Percentiles rank a stretch among this genome's conserved stretches.
These are phyloP conservation scores for Eudorina sp. DNA, from an alignment of 139 green algal genomes.

Conservation along the genomic window DNA sequence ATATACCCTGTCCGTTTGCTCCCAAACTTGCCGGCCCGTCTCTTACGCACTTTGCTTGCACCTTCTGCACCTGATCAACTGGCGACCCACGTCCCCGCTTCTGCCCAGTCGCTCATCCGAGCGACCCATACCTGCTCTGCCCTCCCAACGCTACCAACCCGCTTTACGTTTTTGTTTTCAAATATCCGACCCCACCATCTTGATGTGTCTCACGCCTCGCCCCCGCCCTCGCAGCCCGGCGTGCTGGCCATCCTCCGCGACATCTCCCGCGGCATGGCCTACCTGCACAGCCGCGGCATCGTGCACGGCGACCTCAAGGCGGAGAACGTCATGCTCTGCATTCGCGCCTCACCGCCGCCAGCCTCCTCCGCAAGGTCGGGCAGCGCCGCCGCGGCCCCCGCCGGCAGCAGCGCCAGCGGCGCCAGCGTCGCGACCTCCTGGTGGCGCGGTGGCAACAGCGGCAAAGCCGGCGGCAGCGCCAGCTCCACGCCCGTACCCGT, in stretches of 20 bases:
- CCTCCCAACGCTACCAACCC: no score
- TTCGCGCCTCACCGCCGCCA: neutral
- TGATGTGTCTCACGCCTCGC: neutral
- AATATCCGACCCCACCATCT: no score
- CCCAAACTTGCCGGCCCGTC: no score
- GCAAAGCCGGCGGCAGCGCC: neutral
- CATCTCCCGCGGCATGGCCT: conserved; percentile 66
- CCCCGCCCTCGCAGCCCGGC: conserved; percentile 2
- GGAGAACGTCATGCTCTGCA: conserved; percentile 80
- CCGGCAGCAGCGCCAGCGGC: neutral
- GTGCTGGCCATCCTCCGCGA: conserved; percentile 26
- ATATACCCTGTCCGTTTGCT: no score
- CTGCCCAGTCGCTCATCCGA: no score
- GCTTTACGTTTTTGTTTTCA: no score
- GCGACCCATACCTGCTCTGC: no score
- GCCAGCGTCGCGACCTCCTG: neutral
- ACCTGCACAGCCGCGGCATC: conserved; percentile 71
- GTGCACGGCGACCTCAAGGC: conserved; percentile 88
- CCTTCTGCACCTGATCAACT: no score
- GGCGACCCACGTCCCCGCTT: no score
- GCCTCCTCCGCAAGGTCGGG: neutral
- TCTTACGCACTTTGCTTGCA: no score
- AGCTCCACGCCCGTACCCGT: neutral
- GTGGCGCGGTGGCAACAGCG: neutral
- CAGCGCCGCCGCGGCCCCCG: neutral